These are phyloP conservation scores for Phytophthora meadii DNA, from an alignment of 352 stramenopile genomes.

Conservation along the genomic window DNA sequence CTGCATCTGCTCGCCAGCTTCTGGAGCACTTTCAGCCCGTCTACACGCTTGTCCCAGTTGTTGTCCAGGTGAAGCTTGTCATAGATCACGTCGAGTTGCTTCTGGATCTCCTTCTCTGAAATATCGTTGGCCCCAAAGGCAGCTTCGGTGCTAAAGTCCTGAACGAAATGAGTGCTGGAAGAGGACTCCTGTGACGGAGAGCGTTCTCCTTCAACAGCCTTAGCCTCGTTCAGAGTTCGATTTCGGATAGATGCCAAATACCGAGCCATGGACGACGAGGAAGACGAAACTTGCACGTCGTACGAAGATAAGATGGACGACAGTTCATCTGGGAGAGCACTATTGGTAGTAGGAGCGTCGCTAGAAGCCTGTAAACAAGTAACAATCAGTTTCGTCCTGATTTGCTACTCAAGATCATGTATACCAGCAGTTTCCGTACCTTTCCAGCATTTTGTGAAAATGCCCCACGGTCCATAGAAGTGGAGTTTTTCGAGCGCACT, in stretches of 20 bases:
- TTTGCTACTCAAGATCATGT: background rate
- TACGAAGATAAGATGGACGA: constrained; percentile 62
- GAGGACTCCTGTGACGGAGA: constrained; percentile 59
- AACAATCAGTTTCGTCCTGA: background rate
- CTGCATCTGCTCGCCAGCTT: constrained; percentile 58
- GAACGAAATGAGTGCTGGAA: constrained; percentile 37
- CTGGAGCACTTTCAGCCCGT: constrained; percentile 69
- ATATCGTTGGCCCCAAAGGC: constrained; percentile 29
- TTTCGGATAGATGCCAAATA: constrained; percentile 61
- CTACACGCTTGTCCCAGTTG: constrained; percentile 82
- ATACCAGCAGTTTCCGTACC: constrained; percentile 15
- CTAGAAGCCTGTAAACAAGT: constrained; percentile 4
- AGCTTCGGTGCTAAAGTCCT: constrained; percentile 16
- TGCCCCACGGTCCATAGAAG: background rate
- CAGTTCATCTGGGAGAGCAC: constrained; percentile 28
- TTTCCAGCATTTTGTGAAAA: constrained; percentile 5
- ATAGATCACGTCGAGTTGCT: constrained; percentile 56
- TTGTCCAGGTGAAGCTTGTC: constrained; percentile 72
- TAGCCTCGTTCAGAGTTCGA: constrained; percentile 48
- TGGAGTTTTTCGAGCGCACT: constrained; percentile 1
- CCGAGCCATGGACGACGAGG: constrained; percentile 60
- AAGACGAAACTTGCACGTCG: constrained; percentile 47
- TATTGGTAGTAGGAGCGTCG: background rate
- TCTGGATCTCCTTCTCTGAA: constrained; percentile 68
- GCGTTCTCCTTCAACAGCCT: constrained; percentile 30